Evolutionary conservation across 1,139 yeast genomes (phyloP), one percentile per base, ranked within the genome.

Genomic region (Candida freyschussii): DNA sequence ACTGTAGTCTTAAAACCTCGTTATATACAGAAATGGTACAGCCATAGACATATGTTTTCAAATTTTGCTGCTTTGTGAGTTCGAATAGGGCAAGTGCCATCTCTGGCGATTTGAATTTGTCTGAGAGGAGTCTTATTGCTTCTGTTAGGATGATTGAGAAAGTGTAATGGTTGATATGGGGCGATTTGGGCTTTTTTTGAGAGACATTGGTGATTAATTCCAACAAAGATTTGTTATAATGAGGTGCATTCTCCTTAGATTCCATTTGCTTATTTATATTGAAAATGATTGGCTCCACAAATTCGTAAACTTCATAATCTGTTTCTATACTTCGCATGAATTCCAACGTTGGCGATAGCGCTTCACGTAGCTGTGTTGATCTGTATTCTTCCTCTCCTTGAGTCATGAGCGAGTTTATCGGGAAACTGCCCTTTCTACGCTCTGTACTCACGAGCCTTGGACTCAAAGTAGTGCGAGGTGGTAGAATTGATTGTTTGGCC

Each of bases 11-110:
- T 11, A 69, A 44, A 26, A 63, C 53, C 32, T 53, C 53, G 41
- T 66, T 67, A 45, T 65, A 67, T 6, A 63, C 65, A 8, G 51
- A 61, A 9, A 57, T 57, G 4, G 64, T 57, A 34, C 69, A 63
- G 1, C 67, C 57, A n/a, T 55, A 53, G 16, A 63, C 53, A 34
- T 58, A 65, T 8, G 59, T 57, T 26, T 60, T 60, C 10, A 59
- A 37, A 20, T 63, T 57, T 24, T 50, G 51, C 11, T 52, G 49
- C 36, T 64, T 66, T 11, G 64, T 47, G 11, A 47, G 32, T 27
- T 65, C 63, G 41, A 67, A 66, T 17, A 67, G 37, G 3, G 66
- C 43, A 7, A 65, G 35, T 1, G 70, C 69, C 3, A 58, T 60
- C 4, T 54, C 44, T 5, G 69, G 65, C 7, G 62, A 57, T 9